Conservation (phyloP, 1,284 basidiomycete genomes). For the Cutaneotrichosporon spelunceum region DNA sequence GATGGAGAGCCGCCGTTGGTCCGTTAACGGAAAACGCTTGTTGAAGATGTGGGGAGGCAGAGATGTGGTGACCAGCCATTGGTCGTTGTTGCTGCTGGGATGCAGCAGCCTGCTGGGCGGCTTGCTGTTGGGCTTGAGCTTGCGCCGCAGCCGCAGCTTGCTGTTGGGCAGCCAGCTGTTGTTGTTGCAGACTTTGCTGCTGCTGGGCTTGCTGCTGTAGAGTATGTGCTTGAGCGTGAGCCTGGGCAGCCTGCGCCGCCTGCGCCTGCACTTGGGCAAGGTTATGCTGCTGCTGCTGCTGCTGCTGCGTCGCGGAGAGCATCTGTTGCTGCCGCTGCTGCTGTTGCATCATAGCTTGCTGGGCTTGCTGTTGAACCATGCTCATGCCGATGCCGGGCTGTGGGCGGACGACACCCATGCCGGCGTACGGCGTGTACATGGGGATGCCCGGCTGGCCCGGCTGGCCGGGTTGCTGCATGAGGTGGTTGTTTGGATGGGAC, state of each 20-base stretch:
- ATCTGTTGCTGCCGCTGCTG: slow-evolving; percentile 19
- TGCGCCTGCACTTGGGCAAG: slow-evolving; percentile 22
- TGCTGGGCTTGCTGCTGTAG: slow-evolving; percentile 29
- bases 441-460: slow-evolving; percentile 33
- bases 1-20: slow-evolving; percentile 23
- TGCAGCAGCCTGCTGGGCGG: slow-evolving; percentile 9
- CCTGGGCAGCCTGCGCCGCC: slow-evolving; percentile 13
- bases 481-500: slow-evolving; percentile 28
- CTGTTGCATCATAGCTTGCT: slow-evolving; percentile 6
- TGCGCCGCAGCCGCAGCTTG: slow-evolving; percentile 19
- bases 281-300: slow-evolving; percentile 26
- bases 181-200: slow-evolving; percentile 12
- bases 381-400: slow-evolving; percentile 19
- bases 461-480: slow-evolving; percentile 32
- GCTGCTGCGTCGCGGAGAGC: slow-evolving; percentile 18
- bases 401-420: slow-evolving; percentile 21
- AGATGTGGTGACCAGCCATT: slow-evolving; percentile 22
- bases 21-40: slow-evolving; percentile 39
- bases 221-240: slow-evolving; percentile 21
- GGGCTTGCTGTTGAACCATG: slow-evolving; percentile 24
- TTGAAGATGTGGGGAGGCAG: slow-evolving; percentile 43
- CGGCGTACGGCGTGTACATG: slow-evolving; percentile 25
- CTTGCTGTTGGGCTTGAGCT: slow-evolving; percentile 10
- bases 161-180: slow-evolving; percentile 15
- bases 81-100: slow-evolving; percentile 3